Conservation (phyloP, 2,329 filamentous ascomycete genomes). For the Fusarium xylarioides region DNA sequence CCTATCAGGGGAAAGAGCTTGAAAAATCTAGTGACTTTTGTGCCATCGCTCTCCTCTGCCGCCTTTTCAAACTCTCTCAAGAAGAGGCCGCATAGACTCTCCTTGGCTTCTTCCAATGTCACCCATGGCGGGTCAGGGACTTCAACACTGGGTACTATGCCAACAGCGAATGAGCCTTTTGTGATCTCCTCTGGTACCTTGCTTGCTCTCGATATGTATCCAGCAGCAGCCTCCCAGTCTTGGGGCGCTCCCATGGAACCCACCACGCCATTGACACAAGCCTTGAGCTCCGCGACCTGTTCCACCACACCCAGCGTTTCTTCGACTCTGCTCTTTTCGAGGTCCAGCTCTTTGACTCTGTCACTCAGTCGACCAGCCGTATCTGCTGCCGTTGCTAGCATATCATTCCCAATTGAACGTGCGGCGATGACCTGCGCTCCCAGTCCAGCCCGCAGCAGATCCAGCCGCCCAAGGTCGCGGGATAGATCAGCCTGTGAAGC, state of each 20-base stretch:
- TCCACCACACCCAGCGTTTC: conserved; percentile 92
- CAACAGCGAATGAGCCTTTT: conserved; percentile 84
- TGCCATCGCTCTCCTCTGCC: conserved; percentile 83
- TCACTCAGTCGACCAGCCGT: conserved; percentile 87
- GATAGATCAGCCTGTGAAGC: conserved; percentile 87
- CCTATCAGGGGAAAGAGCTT: conserved; percentile 97
- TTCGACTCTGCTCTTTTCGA: conserved; percentile 91
- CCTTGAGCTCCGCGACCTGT: conserved; percentile 95
- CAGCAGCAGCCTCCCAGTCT: conserved; percentile 97
- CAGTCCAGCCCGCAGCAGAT: conserved; percentile 87
- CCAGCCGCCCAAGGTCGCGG: conserved; percentile 85
- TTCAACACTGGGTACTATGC: conserved; percentile 94
- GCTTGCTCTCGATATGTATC: conserved; percentile 84
- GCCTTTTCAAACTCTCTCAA: conserved; percentile 95
- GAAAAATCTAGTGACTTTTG: conserved; percentile 94
- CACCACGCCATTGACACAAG: conserved; percentile 92
- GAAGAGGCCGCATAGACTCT: conserved; percentile 90
- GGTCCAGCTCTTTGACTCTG: conserved; percentile 86
- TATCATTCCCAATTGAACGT: conserved; percentile 84
- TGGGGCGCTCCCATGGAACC: conserved; percentile 98
- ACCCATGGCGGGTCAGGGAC: conserved; percentile 90
- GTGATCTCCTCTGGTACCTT: conserved; percentile 83
- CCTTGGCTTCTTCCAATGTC: conserved; percentile 86
- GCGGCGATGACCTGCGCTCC: conserved; percentile 87
- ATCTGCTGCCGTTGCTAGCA: conserved; percentile 85